These are phyloP conservation scores for Vitis riparia DNA, from an alignment of 164 flowering plant genomes.

Conservation along the genomic window DNA sequence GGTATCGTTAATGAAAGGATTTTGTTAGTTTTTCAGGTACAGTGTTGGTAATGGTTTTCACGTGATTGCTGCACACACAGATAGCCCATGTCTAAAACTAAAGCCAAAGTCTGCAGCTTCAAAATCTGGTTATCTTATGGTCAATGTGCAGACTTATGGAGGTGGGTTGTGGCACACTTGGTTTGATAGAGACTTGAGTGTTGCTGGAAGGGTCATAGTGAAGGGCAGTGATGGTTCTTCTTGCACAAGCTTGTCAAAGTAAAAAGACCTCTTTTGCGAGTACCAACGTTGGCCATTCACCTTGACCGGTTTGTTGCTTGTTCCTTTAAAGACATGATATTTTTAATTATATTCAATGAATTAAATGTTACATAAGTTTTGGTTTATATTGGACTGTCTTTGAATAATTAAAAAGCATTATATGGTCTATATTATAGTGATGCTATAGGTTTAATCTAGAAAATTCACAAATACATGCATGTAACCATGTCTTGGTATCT, in stretches of 20 bases:
- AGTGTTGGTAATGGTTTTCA: slow-evolving; percentile 76
- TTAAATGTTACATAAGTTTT: no score
- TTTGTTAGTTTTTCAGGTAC: slow-evolving; percentile 56
- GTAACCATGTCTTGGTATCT: no score
- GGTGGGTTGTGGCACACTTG: slow-evolving; percentile 97
- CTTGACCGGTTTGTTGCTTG: slow-evolving; percentile 68
- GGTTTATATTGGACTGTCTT: no score
- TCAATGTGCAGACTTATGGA: slow-evolving; percentile 95
- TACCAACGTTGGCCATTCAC: slow-evolving; percentile 93
- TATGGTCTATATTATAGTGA: no score
- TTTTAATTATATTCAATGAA: not conserved
- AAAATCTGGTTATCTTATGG: slow-evolving; percentile 78
- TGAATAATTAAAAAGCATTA: no score
- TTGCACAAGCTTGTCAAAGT: slow-evolving; percentile 91
- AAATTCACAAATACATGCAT: no score
- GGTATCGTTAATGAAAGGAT: not conserved
- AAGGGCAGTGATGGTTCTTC: slow-evolving; percentile 71
- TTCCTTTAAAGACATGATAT: not conserved
- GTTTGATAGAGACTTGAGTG: slow-evolving; percentile 91
- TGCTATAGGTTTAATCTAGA: no score
- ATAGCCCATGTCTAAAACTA: slow-evolving; percentile 89
- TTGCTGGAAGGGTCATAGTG: slow-evolving; percentile 87
- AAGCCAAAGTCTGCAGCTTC: slow-evolving; percentile 85
- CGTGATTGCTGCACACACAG: slow-evolving; percentile 93
- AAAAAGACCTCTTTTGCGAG: slow-evolving; percentile 74